phyloP scores from a whole-genome alignment of 495 filamentous ascomycete species.

The Tuber umbilicatum region DNA sequence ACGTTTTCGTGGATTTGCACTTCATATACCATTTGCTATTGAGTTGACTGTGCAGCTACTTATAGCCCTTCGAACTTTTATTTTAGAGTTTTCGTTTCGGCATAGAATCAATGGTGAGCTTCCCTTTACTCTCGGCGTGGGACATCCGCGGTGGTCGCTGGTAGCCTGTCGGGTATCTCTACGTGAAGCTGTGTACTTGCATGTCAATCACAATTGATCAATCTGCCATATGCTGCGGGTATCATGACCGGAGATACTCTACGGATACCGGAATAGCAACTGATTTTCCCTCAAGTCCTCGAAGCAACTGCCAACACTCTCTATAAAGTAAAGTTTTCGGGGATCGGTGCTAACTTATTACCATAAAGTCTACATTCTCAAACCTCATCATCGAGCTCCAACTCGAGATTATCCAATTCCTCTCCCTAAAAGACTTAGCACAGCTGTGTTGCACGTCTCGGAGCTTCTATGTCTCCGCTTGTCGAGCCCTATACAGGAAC shows the following conservation, averaged over 20 bases:
- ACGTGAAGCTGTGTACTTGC: not conserved
- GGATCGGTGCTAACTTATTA: not conserved
- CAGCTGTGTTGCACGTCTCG: not conserved
- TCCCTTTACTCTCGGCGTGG: not conserved
- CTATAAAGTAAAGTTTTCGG: not conserved
- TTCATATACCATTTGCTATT: not conserved
- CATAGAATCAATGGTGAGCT: not conserved
- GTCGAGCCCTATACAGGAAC: not conserved
- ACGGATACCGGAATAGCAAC: not conserved
- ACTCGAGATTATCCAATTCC: not conserved
- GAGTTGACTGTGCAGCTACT: not conserved
- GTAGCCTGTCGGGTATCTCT: not conserved
- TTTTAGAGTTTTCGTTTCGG: not conserved
- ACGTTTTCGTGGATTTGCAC: not conserved
- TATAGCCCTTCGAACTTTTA: not conserved
- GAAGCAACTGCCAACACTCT: not conserved
- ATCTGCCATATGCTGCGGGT: not conserved
- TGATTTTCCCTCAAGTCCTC: not conserved
- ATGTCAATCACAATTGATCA: not conserved
- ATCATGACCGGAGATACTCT: not conserved
- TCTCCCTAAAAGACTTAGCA: not conserved
- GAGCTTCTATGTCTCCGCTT: not conserved
- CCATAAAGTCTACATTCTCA: slow-evolving; percentile 1
- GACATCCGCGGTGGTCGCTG: not conserved
- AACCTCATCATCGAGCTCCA: not conserved